Evolutionary conservation across 257 asterid species (phyloP), one percentile per base, ranked within the genome.

Genomic region (Handroanthus guayacan): DNA sequence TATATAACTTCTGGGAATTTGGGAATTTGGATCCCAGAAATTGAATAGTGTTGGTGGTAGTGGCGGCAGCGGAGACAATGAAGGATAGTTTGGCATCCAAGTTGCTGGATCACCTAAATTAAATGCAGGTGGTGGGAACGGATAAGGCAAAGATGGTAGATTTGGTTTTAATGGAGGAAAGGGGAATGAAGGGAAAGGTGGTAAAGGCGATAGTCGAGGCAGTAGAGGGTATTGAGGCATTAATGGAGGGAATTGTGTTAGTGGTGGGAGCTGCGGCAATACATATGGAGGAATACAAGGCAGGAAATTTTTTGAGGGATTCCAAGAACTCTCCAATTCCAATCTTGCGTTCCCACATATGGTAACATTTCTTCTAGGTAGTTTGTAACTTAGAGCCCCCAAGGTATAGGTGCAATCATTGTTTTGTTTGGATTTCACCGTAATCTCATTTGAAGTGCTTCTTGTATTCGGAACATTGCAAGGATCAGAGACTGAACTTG

Each of bases 11-110:
- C n/a, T n/a, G n/a, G n/a, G n/a, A n/a, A n/a, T n/a, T n/a, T n/a
- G n/a, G n/a, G n/a, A n/a, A n/a, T 52, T 81, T 3, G 84, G 81
- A 62, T 81, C 84, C 81, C 81, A 76, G 60, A 79, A 79, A 62
- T 69, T 80, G 69, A 80, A 62, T 12, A 14, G 61, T 1, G 83
- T 72, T 48, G 82, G 34, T 12, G 62, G 68, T 37, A 76, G 80
- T 1, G 74, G 74, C n/a, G 78, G 78, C 6, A 68, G 82, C 17
- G 72, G 77, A 6, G 69, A 52, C 45, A 69, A 12, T 8, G 47
- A 3, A 37, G 80, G 80, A 55, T 52, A 37, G 36, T 63, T 48
- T 17, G 79, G 79, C n/a, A 75, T 25, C 31, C 31, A 25, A 25
- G 31, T 25, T 25, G 31, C 31, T 25, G 31, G 31, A 25, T 25